A percentile compares a stretch with the other conserved stretches of the same genome.
Conservation (phyloP, 1,284 basidiomycete species). For the Ustilago trichophora region DNA sequence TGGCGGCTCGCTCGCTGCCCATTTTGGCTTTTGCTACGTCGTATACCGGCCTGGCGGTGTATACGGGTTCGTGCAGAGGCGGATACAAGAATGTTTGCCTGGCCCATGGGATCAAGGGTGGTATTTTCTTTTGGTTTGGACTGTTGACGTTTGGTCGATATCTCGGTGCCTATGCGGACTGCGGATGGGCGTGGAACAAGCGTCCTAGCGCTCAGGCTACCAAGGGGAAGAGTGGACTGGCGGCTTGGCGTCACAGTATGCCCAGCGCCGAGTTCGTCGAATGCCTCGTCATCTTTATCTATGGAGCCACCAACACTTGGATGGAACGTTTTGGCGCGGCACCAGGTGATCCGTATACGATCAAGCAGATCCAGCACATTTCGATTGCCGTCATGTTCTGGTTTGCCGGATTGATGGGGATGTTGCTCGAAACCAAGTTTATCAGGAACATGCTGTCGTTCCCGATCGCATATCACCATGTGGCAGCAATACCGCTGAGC, state of each 20-base stretch:
- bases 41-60: constrained; percentile 77
- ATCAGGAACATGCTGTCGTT: constrained; percentile 53
- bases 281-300: constrained; percentile 84
- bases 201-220: constrained; percentile 31
- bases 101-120: constrained; percentile 89
- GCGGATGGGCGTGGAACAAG: constrained; percentile 94
- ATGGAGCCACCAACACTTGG: constrained; percentile 92
- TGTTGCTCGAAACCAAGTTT: constrained; percentile 82
- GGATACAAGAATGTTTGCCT: constrained; percentile 76
- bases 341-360: constrained; percentile 83
- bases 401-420: constrained; percentile 88
- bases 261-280: constrained; percentile 83
- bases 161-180: constrained; percentile 84
- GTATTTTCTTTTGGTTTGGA: constrained; percentile 74
- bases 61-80: constrained; percentile 81
- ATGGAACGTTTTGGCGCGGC: constrained; percentile 89
- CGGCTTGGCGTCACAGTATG: constrained; percentile 45
- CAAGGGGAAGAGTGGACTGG: constrained; percentile 24
- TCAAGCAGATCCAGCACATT: constrained; percentile 94
- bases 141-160: constrained; percentile 88
- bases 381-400: constrained; percentile 95
- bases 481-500: constrained; percentile 20
- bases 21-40: constrained; percentile 76
- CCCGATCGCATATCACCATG: constrained; percentile 36
- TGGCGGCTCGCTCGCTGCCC: constrained; percentile 74